Percentiles rank a stretch among this genome's conserved stretches.
These are phyloP conservation scores for Vanderwaltozyma yarrowii DNA, from an alignment of 805 yeast species.

Conservation along the genomic window DNA sequence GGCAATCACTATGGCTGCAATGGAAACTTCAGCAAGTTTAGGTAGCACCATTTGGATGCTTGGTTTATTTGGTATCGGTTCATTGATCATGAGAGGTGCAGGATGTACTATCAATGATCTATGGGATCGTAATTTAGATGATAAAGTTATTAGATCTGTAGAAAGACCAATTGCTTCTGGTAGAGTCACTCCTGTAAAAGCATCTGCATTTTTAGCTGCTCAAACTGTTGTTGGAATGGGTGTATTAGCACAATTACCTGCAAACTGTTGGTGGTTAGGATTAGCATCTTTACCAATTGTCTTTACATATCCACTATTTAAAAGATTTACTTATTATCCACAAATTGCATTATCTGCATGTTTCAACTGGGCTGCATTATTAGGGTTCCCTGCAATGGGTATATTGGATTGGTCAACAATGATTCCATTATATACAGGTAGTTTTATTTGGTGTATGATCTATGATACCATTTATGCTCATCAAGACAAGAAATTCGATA, in stretches of 20 bases:
- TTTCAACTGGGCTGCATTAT: conserved; percentile 88
- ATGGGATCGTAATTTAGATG: conserved; percentile 72
- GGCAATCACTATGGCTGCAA: conserved; percentile 89
- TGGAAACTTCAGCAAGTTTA: conserved; percentile 47
- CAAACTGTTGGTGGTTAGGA: conserved; percentile 73
- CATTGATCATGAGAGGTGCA: conserved; percentile 91
- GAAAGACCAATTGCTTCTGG: conserved; percentile 93
- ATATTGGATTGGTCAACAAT: conserved; percentile 68
- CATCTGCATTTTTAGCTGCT: conserved; percentile 56
- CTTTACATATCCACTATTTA: conserved; percentile 83
- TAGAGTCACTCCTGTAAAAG: conserved; percentile 60
- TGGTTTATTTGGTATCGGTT: conserved; percentile 69
- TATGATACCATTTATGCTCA: conserved; percentile 97
- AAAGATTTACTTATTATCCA: conserved; percentile 92
- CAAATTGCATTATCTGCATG: conserved; percentile 73
- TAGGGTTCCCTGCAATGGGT: conserved; percentile 96
- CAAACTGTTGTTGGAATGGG: conserved; percentile 69
- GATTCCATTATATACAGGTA: conserved; percentile 64
- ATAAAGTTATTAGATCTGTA: conserved; percentile 76
- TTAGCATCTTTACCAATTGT: conserved; percentile 72
- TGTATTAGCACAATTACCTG: conserved; percentile 62
- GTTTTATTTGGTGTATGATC: conserved; percentile 87
- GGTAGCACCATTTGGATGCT: conserved; percentile 50
- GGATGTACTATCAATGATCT: conserved; percentile 95
- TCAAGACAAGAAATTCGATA: conserved; percentile 85